Percentiles rank a stretch among this genome's conserved stretches.
Evolutionary conservation across 2,329 filamentous ascomycete species (phyloP).

Genomic region (Diaporthe batatas): DNA sequence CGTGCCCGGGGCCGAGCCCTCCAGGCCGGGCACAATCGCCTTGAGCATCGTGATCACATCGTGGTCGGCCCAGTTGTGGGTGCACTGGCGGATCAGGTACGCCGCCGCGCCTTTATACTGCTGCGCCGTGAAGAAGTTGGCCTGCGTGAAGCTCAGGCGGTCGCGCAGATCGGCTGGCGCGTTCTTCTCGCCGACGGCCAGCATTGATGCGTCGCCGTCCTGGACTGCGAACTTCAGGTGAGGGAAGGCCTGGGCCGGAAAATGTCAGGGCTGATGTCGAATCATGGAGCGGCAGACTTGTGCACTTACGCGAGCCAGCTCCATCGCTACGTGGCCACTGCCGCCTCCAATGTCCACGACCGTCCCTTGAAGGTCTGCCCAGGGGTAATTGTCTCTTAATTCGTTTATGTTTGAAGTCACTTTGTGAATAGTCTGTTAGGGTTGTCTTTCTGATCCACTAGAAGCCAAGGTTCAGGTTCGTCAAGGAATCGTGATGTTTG

Average conservation of each 20-base stretch:
- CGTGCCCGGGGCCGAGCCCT: background rate
- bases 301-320: background rate
- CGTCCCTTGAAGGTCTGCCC: background rate
- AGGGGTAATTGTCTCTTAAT: background rate
- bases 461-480: background rate
- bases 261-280: background rate
- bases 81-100: no score
- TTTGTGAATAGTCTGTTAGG: background rate
- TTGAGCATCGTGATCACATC: no score
- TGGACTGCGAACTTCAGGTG: background rate
- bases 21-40: no score
- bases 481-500: no score
- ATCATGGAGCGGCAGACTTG: no score
- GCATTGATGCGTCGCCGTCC: no score
- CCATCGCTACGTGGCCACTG: background rate
- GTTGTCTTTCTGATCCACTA: background rate
- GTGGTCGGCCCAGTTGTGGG: no score
- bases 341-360: background rate
- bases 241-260: background rate
- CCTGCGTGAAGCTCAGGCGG: no score
- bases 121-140: no score
- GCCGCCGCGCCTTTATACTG: no score
- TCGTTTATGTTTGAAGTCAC: background rate
- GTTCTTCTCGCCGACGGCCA: no score
- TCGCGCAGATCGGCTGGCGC: no score